Base-by-base conservation (phyloP, 305 asterid genomes). In the Euphrasia arctica region DNA sequence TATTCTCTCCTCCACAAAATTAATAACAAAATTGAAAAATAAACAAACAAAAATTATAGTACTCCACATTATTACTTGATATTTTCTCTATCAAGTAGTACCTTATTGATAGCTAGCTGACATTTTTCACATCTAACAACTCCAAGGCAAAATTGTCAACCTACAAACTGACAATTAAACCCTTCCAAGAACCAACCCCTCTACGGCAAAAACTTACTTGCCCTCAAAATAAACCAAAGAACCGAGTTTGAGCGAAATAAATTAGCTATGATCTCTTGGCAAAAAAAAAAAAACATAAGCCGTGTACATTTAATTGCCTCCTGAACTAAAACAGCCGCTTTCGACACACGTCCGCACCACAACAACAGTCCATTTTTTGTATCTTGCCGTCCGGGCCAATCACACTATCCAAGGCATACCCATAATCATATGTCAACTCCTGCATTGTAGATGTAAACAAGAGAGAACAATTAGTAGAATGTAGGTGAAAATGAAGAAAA, bases 321-420 rank as follows among this genome's bases (percentile, higher is more conserved):
- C n/a, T n/a, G n/a, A n/a, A n/a, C n/a, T n/a, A n/a, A n/a, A n/a
- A n/a, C n/a, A n/a, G n/a, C n/a, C 98, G 83, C 62, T 82, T 90
- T 52, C 89, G 73, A 49, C 98, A 89, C 9, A 43, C 84, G 22
- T 78, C 72, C 0, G 97, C 96, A 0, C 98, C 97, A 41, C 98
- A 92, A 43, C 47, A 70, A 70, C 98, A 92, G 1, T 81, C 14
- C 83, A 92, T 60, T 64, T 70, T 77, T 13, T 61, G 69, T 7
- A 83, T 64, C 55, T 75, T 76, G 14, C 95, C 96, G 71, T 87
- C 89, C 0, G 90, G 83, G 13, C 79, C 97, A 50, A 80, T 11
- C 4, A 92, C 97, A n/a, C 95, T 87, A 61, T 90, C 90, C 1
- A 92, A 75, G 5, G 75, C 86, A n/a, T n/a, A n/a, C n/a, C n/a